Evolutionary conservation across 306 rosid species (phyloP).

Genomic region (Malus domestica): ASM211411v1 NC_041791.1:15414001-15414500

Average conservation of each 20-base stretch:
- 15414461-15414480: conserved; percentile 21
- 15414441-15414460: conserved; percentile 18
- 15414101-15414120: neutral
- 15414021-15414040: conserved; percentile 49
- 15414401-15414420: conserved; percentile 24
- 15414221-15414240: conserved; percentile 4
- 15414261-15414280: conserved; percentile 9
- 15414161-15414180: conserved; percentile 70
- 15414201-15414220: conserved; percentile 37
- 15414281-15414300: conserved; percentile 17
- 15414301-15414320: conserved; percentile 20
- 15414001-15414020: conserved; percentile 20
- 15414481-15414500: conserved; percentile 20
- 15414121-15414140: conserved; percentile 3
- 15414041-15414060: conserved; percentile 63
- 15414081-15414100: conserved; percentile 4
- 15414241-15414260: conserved; percentile 3
- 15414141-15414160: conserved; percentile 33
- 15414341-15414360: conserved; percentile 7
- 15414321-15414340: conserved; percentile 15
- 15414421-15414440: conserved; percentile 12
- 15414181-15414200: conserved; percentile 67
- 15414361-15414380: neutral
- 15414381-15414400: conserved; percentile 8
- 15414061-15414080: conserved; percentile 56